Evolutionary conservation across 2,329 filamentous ascomycete species (phyloP).

Genomic region (Dothideomycetes sp.): DNA sequence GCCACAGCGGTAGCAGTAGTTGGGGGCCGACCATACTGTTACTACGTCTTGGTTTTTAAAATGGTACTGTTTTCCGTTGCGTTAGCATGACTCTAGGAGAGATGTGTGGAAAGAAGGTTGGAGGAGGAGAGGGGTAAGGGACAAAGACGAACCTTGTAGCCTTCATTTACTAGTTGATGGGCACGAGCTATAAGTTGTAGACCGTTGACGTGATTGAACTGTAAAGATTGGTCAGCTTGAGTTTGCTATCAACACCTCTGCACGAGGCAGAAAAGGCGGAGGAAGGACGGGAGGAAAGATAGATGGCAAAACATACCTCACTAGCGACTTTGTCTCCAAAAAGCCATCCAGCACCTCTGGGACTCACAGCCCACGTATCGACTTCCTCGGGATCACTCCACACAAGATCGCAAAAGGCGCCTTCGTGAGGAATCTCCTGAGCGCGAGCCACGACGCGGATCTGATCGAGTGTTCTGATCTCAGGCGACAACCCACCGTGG

Average conservation of each 20-base stretch:
- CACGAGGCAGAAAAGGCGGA: slow-evolving; percentile 6
- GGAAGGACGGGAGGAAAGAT: not conserved
- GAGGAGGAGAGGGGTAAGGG: not conserved
- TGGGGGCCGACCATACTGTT: slow-evolving; percentile 78
- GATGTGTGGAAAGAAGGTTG: not conserved
- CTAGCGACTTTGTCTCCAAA: slow-evolving; percentile 63
- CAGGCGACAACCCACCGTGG: slow-evolving; percentile 92
- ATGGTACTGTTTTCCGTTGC: slow-evolving; percentile 57
- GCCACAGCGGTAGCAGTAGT: slow-evolving; percentile 93
- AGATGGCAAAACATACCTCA: slow-evolving; percentile 33
- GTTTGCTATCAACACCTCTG: too few relatives aligned
- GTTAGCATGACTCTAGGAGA: too few relatives aligned
- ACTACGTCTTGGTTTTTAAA: slow-evolving; percentile 92
- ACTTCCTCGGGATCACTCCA: slow-evolving; percentile 98
- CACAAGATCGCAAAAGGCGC: slow-evolving; percentile 93
- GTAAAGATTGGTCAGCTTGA: slow-evolving; percentile 7
- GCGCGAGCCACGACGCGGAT: slow-evolving; percentile 92
- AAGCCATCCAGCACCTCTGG: slow-evolving; percentile 55
- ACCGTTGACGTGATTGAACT: slow-evolving; percentile 67
- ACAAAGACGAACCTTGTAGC: slow-evolving; percentile 48
- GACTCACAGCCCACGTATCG: slow-evolving; percentile 57
- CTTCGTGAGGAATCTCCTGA: slow-evolving; percentile 96
- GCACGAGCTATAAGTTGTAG: slow-evolving; percentile 61
- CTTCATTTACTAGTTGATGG: slow-evolving; percentile 66
- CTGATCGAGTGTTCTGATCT: slow-evolving; percentile 89